Evolutionary conservation across 805 yeast species (phyloP).

Genomic region (Zygoascus biomembranicola): DNA sequence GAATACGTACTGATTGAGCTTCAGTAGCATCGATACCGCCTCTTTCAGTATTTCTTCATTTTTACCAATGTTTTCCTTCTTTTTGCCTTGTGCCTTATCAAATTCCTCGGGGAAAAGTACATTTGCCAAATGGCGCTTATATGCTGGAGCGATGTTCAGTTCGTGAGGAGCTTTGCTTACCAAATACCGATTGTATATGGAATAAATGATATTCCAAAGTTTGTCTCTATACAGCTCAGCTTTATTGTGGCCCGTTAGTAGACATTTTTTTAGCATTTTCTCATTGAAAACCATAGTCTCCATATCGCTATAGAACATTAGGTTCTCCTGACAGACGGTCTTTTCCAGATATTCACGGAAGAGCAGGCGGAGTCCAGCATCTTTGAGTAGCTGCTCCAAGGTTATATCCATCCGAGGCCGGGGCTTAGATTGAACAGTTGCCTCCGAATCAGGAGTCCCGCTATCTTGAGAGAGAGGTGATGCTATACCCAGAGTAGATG

Average conservation of each 20-base stretch:
- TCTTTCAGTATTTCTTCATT: background rate
- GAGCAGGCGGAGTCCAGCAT: constrained; percentile 67
- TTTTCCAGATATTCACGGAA: constrained; percentile 58
- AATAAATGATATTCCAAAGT: constrained; percentile 53
- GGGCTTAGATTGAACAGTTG: background rate
- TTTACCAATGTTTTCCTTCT: background rate
- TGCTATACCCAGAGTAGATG: background rate
- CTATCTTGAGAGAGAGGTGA: background rate
- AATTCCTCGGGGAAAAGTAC: background rate
- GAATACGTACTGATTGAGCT: constrained; percentile 42
- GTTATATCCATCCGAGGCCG: background rate
- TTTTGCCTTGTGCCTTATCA: background rate
- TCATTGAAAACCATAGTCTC: constrained; percentile 31
- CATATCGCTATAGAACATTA: constrained; percentile 61
- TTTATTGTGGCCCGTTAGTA: background rate
- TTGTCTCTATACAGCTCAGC: constrained; percentile 37
- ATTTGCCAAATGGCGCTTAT: constrained; percentile 16
- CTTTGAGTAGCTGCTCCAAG: constrained; percentile 43
- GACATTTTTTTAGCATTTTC: constrained; percentile 1
- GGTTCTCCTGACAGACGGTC: constrained; percentile 64
- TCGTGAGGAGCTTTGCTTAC: constrained; percentile 60
- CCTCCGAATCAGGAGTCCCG: too few relatives aligned
- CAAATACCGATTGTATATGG: constrained; percentile 57
- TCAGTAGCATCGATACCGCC: constrained; percentile 24
- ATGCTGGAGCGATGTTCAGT: constrained; percentile 54